Evolutionary conservation across 73 alveolate genomes (phyloP).

Genomic region (Uronychia binucleata): DNA sequence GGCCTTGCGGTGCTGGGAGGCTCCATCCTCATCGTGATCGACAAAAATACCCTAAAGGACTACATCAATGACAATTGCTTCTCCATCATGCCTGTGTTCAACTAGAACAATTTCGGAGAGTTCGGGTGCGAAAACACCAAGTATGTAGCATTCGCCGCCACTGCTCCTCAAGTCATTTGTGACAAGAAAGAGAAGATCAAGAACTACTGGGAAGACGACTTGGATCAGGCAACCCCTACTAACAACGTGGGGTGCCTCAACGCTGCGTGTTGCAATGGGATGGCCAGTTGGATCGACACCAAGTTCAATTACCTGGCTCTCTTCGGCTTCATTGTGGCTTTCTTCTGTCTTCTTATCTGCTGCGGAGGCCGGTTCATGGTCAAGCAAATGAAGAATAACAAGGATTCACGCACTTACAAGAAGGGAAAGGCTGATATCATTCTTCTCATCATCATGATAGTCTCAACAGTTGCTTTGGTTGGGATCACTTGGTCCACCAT

Average conservation of each 20-base stretch:
- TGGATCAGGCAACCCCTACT: neutral
- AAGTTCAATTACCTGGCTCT: neutral
- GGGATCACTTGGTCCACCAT: neutral
- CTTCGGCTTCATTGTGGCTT: neutral
- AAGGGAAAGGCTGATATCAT: neutral
- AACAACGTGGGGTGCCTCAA: constrained; percentile 11
- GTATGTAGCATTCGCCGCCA: neutral
- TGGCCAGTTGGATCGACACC: neutral
- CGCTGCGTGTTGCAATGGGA: constrained; percentile 1
- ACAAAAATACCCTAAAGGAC: neutral
- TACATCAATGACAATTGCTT: neutral
- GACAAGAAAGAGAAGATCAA: neutral
- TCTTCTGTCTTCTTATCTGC: neutral
- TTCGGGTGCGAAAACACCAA: neutral
- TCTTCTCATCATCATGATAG: neutral
- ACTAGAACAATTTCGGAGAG: neutral
- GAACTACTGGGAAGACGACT: neutral
- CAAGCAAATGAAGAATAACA: neutral
- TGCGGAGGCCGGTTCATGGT: constrained; percentile 2
- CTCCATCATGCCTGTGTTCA: neutral
- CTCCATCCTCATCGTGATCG: neutral
- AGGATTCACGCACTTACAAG: neutral
- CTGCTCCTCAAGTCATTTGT: neutral
- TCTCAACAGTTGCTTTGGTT: neutral
- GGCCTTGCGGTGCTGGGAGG: neutral